Percentiles rank a stretch among this genome's conserved stretches.
phyloP scores from a whole-genome alignment of 345 rosid species.

The Rubroshorea leprosula region DNA sequence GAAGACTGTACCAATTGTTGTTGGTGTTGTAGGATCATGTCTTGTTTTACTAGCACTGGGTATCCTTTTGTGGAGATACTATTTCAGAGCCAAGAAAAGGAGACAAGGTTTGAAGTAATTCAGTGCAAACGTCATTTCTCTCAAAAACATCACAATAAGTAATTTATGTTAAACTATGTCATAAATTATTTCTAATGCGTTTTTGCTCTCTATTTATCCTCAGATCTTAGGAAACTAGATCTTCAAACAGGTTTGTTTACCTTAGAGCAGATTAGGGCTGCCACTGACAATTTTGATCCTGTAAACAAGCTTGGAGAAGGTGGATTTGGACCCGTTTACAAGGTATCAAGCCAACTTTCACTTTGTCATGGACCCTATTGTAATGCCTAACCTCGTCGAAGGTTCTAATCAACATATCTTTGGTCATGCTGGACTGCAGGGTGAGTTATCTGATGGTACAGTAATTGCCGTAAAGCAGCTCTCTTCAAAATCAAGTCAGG shows the following conservation, averaged over 20 bases:
- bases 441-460: slow-evolving; percentile 46
- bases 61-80: slow-evolving; percentile 22
- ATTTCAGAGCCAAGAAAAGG: background rate
- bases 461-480: slow-evolving; percentile 62
- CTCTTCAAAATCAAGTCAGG: slow-evolving; percentile 61
- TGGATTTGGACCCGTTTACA: slow-evolving; percentile 59
- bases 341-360: slow-evolving; percentile 22
- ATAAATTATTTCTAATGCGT: background rate
- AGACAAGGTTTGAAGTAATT: slow-evolving; percentile 19
- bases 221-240: slow-evolving; percentile 17
- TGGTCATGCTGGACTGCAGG: slow-evolving; percentile 21
- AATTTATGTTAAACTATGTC: background rate
- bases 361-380: background rate
- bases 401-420: background rate
- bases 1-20: slow-evolving; percentile 12
- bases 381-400: background rate
- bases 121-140: background rate
- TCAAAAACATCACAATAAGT: background rate
- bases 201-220: background rate
- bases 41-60: slow-evolving; percentile 14
- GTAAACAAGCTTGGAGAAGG: slow-evolving; percentile 60
- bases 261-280: slow-evolving; percentile 43
- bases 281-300: slow-evolving; percentile 42
- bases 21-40: slow-evolving; percentile 21
- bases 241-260: slow-evolving; percentile 26